Evolutionary conservation across 169 alveolate genomes (phyloP).

Genomic region (Perkinsus marinus): DNA sequence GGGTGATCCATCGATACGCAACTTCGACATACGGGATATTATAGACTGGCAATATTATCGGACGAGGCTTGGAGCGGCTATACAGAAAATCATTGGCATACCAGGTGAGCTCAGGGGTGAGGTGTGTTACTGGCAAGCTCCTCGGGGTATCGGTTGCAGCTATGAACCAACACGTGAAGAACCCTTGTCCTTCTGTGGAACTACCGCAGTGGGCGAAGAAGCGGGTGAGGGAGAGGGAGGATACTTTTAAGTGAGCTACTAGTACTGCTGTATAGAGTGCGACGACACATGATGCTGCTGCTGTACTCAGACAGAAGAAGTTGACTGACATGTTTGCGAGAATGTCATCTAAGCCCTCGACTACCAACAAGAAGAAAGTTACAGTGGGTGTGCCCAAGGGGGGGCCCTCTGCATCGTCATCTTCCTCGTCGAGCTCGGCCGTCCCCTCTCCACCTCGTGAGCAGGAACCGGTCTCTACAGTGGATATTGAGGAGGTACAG

Average conservation of each 20-base stretch:
- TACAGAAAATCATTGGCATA: constrained; percentile 69
- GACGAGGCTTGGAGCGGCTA: constrained; percentile 57
- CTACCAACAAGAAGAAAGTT: not conserved
- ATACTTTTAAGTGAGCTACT: not conserved
- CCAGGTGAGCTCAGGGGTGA: constrained; percentile 54
- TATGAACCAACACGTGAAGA: constrained; percentile 57
- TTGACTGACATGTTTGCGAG: not conserved
- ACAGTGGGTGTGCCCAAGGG: not conserved
- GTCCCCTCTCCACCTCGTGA: not conserved
- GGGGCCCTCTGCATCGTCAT: not conserved
- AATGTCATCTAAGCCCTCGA: not conserved
- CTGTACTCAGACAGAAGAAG: not conserved
- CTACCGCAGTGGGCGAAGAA: constrained; percentile 65
- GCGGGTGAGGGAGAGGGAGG: not conserved
- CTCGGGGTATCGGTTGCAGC: not conserved
- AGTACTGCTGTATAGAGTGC: not conserved
- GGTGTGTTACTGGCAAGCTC: not conserved
- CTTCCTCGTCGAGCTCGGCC: not conserved
- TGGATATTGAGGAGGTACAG: not conserved
- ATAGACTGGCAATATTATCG: constrained; percentile 81
- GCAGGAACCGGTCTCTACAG: not conserved
- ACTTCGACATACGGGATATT: constrained; percentile 47
- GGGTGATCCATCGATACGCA: not conserved
- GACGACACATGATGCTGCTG: not conserved
- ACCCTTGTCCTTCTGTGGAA: constrained; percentile 65